phyloP scores from a whole-genome alignment of 345 rosid genomes.

The Gossypium rotundifolium region DNA sequence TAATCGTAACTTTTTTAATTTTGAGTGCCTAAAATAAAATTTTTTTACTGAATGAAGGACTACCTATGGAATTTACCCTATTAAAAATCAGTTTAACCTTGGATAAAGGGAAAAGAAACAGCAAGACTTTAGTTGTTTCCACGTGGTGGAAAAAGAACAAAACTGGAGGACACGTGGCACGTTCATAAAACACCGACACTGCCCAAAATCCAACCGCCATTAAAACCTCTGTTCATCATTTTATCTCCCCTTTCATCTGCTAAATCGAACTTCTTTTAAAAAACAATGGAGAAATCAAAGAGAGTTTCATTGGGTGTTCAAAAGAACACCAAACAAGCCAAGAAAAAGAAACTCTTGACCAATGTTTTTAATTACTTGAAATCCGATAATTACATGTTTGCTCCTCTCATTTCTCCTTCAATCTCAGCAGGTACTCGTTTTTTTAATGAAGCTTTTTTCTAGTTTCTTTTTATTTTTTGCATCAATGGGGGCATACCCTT shows the following conservation, averaged over 20 bases:
- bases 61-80: too few relatives aligned
- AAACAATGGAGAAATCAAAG: slow-evolving; percentile 9
- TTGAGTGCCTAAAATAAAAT: too few relatives aligned
- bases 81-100: too few relatives aligned
- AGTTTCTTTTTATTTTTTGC: neutral
- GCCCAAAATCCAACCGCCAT: too few relatives aligned
- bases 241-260: neutral
- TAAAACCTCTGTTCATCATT: too few relatives aligned
- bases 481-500: neutral
- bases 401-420: slow-evolving; percentile 35
- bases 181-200: too few relatives aligned
- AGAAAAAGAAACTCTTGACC: slow-evolving; percentile 19
- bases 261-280: too few relatives aligned
- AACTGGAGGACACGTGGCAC: too few relatives aligned
- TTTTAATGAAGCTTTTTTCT: neutral
- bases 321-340: slow-evolving; percentile 18
- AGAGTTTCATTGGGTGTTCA: slow-evolving; percentile 9
- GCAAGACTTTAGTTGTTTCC: neutral
- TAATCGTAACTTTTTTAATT: too few relatives aligned
- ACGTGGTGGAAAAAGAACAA: neutral
- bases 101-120: too few relatives aligned
- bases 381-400: slow-evolving; percentile 40
- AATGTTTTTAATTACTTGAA: slow-evolving; percentile 33
- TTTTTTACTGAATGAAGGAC: too few relatives aligned
- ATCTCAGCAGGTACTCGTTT: neutral